Percentiles rank a stretch among this genome's conserved stretches.
Conservation (phyloP, 2,329 filamentous ascomycete genomes). For the Magnaporthiopsis poae region DNA sequence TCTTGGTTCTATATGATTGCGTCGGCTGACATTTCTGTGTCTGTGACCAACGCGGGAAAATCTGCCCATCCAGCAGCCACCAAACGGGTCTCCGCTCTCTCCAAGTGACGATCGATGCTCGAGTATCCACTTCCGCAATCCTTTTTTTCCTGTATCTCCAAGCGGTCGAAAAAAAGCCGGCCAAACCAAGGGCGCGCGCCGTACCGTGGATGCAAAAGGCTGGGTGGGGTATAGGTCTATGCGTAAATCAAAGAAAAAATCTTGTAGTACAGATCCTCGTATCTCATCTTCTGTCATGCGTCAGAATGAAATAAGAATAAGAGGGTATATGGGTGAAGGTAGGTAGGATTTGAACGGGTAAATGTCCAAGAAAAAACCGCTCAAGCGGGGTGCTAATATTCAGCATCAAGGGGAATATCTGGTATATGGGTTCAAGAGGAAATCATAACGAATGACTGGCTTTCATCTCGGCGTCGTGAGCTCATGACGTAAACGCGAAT, state of each 20-base stretch:
- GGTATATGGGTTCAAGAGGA: neutral
- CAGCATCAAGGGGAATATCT: neutral
- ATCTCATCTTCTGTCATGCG: neutral
- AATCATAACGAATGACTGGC: neutral
- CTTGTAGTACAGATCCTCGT: neutral
- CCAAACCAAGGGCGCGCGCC: neutral
- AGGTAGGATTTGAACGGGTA: neutral
- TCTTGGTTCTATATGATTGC: neutral
- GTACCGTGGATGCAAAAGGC: neutral
- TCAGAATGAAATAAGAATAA: neutral
- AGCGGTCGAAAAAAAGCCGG: neutral
- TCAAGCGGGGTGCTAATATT: neutral
- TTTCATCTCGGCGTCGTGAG: neutral
- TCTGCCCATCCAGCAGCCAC: no score
- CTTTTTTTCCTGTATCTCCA: neutral
- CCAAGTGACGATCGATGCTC: neutral
- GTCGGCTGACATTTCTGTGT: neutral
- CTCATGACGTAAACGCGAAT: neutral
- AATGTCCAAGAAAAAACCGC: neutral
- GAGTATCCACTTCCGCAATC: neutral
- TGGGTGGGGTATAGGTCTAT: neutral
- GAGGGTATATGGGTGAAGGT: neutral
- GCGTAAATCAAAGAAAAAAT: neutral
- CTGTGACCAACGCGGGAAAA: neutral
- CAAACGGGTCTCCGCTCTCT: neutral